Evolutionary conservation across 176 grass and related monocot genomes (phyloP).

Genomic region (Musa acuminata): DNA sequence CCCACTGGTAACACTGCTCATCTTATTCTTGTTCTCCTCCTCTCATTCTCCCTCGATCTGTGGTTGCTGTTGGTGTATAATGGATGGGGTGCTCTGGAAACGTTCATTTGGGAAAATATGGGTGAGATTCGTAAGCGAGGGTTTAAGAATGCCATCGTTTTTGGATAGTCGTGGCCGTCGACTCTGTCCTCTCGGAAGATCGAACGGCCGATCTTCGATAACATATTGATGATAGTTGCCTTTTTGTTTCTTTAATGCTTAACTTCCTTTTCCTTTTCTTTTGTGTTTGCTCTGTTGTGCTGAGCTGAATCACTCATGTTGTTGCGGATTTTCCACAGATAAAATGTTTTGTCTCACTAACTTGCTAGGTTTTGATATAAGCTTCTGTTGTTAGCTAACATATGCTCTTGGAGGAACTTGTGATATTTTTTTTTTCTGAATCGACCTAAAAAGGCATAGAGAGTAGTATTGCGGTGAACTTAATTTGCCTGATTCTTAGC

Average conservation of each 20-base stretch:
- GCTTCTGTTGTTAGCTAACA: too few relatives aligned
- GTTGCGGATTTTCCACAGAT: not conserved
- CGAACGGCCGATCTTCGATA: not conserved
- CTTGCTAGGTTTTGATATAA: too few relatives aligned
- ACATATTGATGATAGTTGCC: not conserved
- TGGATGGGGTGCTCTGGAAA: not conserved
- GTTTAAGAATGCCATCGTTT: not conserved
- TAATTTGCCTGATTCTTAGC: not conserved
- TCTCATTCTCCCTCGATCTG: not conserved
- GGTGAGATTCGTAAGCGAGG: not conserved
- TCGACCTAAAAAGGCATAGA: not conserved
- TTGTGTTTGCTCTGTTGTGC: not conserved
- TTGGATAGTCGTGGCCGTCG: not conserved
- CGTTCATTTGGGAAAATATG: not conserved
- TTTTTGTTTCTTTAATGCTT: not conserved
- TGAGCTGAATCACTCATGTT: not conserved
- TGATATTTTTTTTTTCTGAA: not conserved
- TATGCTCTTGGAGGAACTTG: too few relatives aligned
- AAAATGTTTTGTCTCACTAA: not conserved
- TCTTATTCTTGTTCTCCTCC: not conserved
- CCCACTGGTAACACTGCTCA: not conserved
- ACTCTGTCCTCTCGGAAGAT: not conserved
- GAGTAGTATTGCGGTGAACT: not conserved
- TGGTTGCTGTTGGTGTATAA: not conserved
- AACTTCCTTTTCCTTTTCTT: not conserved